Percentiles rank a stretch among this genome's conserved stretches.
Conservation (phyloP, 1,139 yeast genomes). For the Hansenula anomala region DNA sequence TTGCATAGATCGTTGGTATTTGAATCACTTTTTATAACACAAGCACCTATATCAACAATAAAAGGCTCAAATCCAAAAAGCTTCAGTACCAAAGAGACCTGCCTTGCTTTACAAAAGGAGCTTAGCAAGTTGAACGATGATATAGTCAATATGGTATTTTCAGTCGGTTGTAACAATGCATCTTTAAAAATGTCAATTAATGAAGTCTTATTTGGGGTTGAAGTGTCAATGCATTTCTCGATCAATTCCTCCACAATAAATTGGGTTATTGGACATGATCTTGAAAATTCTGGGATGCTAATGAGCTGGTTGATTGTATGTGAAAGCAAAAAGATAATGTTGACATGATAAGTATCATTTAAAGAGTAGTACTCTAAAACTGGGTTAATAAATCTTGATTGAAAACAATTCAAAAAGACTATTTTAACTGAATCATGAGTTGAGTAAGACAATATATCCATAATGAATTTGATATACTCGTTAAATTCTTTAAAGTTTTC, state of each 20-base stretch:
- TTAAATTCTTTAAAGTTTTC: background rate
- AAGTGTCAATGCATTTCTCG: background rate
- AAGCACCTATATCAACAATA: too few species aligned
- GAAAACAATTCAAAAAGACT: constrained; percentile 2
- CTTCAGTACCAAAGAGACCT: too few species aligned
- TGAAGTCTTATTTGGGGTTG: background rate
- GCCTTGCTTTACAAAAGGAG: background rate
- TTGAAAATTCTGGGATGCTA: background rate
- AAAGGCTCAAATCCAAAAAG: background rate
- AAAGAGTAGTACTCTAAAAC: background rate
- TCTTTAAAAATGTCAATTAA: background rate
- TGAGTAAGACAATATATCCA: constrained; percentile 1
- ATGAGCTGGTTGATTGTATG: constrained; percentile 2
- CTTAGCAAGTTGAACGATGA: background rate
- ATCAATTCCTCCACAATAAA: constrained; percentile 2
- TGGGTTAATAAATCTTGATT: constrained; percentile 1
- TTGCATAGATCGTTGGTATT: too few species aligned
- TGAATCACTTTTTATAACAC: too few species aligned
- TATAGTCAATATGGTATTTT: background rate
- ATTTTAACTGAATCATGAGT: constrained; percentile 3
- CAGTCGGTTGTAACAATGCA: background rate
- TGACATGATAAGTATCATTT: background rate
- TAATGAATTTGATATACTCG: background rate
- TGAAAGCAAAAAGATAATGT: constrained; percentile 1
- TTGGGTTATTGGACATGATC: background rate